Evolutionary conservation across 331 rosid genomes (phyloP), one percentile per base, ranked within the genome.

Genomic region (Pyracantha coccinea): DNA sequence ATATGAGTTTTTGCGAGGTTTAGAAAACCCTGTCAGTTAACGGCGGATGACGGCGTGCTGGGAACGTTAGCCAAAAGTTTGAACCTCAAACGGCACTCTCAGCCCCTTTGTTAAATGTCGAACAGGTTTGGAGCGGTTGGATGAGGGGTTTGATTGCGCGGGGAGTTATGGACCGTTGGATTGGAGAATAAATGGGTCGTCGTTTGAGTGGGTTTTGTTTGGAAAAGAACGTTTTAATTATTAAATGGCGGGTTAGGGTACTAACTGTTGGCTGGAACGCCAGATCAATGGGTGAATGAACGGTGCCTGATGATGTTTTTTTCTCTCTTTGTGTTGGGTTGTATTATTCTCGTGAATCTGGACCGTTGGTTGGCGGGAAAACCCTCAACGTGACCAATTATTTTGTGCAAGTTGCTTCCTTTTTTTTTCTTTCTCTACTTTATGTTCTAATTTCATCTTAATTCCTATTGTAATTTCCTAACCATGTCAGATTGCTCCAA

Each of bases 71-170:
- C 77, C 67, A 77, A 70, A 87, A 77, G 92, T 86, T 88, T 89
- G 77, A 91, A 93, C 83, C 89, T 89, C 91, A 88, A 88, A 91
- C 97, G 94, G 90, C 89, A 82, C 85, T 84, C 78, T 50, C 15
- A 16, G 17, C 50, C 14, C 8, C 19, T 74, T 16, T 71, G 81
- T 77, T 86, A 89, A 87, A 66, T 35, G 60, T 89, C 86, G 83
- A 86, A 76, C 81, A 28, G 16, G 69, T 87, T 84, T 75, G 58
- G 45, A 64, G 63, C 28, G 14, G 31, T 17, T 17, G 71, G 80
- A 70, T 44, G 24, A 62, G n/a, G 2, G 61, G 61, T 35, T 67
- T 66, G 27, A 15, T 64, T 70, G 47, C 84, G 50, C 82, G 75
- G 84, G 80, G 6, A 31, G 66, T 78, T 85, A 6, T 23, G 2